Percentiles rank a stretch among this genome's conserved stretches.
These are phyloP conservation scores for Ophiostoma quercus DNA, from an alignment of 2,329 filamentous ascomycete species.

Conservation along the genomic window DNA sequence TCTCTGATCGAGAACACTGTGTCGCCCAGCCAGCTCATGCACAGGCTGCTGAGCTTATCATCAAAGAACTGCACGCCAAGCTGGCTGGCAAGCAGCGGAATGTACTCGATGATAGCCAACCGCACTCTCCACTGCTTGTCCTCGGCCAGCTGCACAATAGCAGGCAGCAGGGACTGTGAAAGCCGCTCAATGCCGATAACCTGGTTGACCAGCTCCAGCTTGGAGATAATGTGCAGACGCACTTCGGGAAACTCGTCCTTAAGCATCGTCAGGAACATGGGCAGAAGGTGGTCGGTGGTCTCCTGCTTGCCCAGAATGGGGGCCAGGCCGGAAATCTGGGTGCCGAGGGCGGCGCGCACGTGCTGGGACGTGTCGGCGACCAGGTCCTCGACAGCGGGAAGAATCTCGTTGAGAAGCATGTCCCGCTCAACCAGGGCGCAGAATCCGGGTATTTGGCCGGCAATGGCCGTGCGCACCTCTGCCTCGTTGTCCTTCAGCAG, in stretches of 20 bases:
- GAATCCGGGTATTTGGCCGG: slow-evolving; percentile 96
- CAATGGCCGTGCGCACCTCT: slow-evolving; percentile 93
- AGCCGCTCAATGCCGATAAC: slow-evolving; percentile 97
- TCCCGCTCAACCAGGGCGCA: slow-evolving; percentile 82
- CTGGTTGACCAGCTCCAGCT: slow-evolving; percentile 96
- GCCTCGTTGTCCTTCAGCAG: slow-evolving; percentile 96
- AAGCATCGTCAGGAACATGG: slow-evolving; percentile 99
- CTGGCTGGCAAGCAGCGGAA: slow-evolving; percentile 90
- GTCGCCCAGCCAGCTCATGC: slow-evolving; percentile 98
- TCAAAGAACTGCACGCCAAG: slow-evolving; percentile 97
- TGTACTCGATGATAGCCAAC: slow-evolving; percentile 98
- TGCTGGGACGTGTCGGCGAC: slow-evolving; percentile 96
- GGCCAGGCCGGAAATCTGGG: slow-evolving; percentile 92
- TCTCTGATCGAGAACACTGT: slow-evolving; percentile 98
- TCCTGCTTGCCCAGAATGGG: slow-evolving; percentile 98
- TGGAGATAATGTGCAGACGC: slow-evolving; percentile 98
- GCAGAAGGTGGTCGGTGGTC: slow-evolving; percentile 91
- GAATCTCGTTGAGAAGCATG: slow-evolving; percentile 88
- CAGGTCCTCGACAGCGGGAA: slow-evolving; percentile 92
- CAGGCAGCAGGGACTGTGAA: slow-evolving; percentile 91
- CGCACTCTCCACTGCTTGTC: slow-evolving; percentile 99
- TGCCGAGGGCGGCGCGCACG: slow-evolving; percentile 89
- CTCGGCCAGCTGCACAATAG: slow-evolving; percentile 94
- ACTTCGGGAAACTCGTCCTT: slow-evolving; percentile 99
- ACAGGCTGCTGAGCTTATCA: slow-evolving; percentile 88